These are phyloP conservation scores for Blechomonas ayalai DNA, from an alignment of 208 protist genomes.

Conservation along the genomic window DNA sequence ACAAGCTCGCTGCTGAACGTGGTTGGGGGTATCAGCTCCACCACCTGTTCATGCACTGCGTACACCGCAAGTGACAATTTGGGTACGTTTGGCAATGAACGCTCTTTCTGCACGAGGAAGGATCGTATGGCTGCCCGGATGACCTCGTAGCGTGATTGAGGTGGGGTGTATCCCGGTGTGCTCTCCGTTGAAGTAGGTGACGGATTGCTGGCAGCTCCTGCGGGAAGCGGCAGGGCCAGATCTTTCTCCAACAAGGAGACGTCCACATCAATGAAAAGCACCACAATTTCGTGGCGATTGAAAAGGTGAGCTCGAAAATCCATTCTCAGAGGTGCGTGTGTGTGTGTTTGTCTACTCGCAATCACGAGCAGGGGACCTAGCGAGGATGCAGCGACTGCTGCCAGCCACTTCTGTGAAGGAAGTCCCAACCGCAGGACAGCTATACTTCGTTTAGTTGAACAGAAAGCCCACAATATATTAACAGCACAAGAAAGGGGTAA, in stretches of 20 bases:
- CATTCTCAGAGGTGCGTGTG: too few species aligned
- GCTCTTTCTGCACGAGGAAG: constrained; percentile 32
- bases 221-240: constrained; percentile 17
- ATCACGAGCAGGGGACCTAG: too few species aligned
- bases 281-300: constrained; percentile 31
- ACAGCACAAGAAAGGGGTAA: too few species aligned
- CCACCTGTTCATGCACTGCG: constrained; percentile 13
- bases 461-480: too few species aligned
- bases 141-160: constrained; percentile 25
- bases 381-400: too few species aligned
- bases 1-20: not conserved
- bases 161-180: constrained; percentile 3
- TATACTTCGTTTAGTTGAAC: too few species aligned
- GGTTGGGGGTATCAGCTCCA: constrained; percentile 18
- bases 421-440: too few species aligned
- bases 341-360: too few species aligned
- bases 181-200: not conserved
- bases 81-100: constrained; percentile 10
- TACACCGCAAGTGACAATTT: constrained; percentile 30
- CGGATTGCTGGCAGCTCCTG: not conserved
- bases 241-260: constrained; percentile 19
- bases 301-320: constrained; percentile 15
- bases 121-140: constrained; percentile 21
- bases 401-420: too few species aligned
- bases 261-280: constrained; percentile 43